These are phyloP conservation scores for Diophrys sp. DNA, from an alignment of 73 alveolate species.

Conservation along the genomic window DNA sequence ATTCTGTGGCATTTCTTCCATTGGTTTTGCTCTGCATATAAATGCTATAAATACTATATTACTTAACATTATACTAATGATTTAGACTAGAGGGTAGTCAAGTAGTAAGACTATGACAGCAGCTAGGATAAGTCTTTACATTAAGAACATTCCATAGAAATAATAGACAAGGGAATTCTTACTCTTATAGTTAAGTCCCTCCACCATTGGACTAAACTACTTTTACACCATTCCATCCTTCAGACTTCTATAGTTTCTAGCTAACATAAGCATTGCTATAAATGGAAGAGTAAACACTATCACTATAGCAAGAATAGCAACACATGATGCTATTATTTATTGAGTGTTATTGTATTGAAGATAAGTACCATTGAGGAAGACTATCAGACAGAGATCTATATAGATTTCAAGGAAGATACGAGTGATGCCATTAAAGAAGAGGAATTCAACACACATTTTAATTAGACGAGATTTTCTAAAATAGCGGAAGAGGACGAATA, in stretches of 20 bases:
- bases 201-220: background rate
- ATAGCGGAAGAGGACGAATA: background rate
- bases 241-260: background rate
- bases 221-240: background rate
- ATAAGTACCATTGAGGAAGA: background rate
- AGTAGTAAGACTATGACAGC: background rate
- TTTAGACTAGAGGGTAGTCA: background rate
- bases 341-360: background rate
- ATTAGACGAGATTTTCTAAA: background rate
- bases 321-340: background rate
- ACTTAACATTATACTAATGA: no score
- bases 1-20: background rate
- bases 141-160: background rate
- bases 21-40: background rate
- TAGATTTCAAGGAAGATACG: background rate
- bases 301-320: background rate
- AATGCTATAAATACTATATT: background rate
- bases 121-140: background rate
- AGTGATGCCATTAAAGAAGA: background rate
- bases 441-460: background rate
- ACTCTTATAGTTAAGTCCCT: background rate
- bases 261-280: background rate
- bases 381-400: background rate
- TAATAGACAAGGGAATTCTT: background rate
- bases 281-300: background rate